Percentiles rank a stretch among this genome's conserved stretches.
phyloP scores from a whole-genome alignment of 805 yeast genomes.

The Maudiozyma pseudohumilis region DNA sequence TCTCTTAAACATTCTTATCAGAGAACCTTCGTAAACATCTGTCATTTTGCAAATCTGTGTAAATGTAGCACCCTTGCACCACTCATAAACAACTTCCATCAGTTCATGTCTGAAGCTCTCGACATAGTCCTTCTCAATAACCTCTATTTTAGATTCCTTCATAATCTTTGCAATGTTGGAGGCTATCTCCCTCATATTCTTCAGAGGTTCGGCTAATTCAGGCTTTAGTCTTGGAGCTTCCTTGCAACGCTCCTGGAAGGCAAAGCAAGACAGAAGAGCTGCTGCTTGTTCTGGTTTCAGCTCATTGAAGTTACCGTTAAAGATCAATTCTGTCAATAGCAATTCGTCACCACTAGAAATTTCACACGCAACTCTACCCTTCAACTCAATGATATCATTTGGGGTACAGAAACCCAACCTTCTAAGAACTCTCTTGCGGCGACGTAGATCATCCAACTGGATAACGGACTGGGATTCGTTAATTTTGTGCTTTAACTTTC shows the following conservation, averaged over 20 bases:
- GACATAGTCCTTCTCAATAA: slow-evolving; percentile 85
- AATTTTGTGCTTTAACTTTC: slow-evolving; percentile 52
- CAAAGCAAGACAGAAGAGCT: slow-evolving; percentile 85
- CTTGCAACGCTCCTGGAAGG: slow-evolving; percentile 91
- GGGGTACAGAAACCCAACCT: slow-evolving; percentile 83
- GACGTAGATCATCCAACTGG: slow-evolving; percentile 87
- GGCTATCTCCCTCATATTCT: slow-evolving; percentile 86
- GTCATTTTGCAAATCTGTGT: slow-evolving; percentile 98
- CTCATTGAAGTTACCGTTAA: slow-evolving; percentile 91
- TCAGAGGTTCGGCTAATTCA: slow-evolving; percentile 85
- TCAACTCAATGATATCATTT: slow-evolving; percentile 83
- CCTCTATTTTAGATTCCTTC: slow-evolving; percentile 80
- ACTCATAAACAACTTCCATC: slow-evolving; percentile 92
- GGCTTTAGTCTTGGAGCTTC: slow-evolving; percentile 79
- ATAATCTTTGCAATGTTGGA: slow-evolving; percentile 79
- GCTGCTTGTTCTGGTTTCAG: slow-evolving; percentile 86
- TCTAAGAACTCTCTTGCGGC: slow-evolving; percentile 85
- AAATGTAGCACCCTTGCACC: slow-evolving; percentile 95
- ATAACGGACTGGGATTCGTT: slow-evolving; percentile 81
- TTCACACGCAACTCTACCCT: slow-evolving; percentile 97
- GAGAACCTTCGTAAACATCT: slow-evolving; percentile 94
- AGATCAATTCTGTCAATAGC: slow-evolving; percentile 79
- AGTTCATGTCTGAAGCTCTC: slow-evolving; percentile 86
- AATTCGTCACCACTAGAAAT: slow-evolving; percentile 83
- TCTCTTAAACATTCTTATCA: slow-evolving; percentile 89